These are phyloP conservation scores for Hemileia vastatrix DNA, from an alignment of 1,284 basidiomycete species.

Conservation along the genomic window DNA sequence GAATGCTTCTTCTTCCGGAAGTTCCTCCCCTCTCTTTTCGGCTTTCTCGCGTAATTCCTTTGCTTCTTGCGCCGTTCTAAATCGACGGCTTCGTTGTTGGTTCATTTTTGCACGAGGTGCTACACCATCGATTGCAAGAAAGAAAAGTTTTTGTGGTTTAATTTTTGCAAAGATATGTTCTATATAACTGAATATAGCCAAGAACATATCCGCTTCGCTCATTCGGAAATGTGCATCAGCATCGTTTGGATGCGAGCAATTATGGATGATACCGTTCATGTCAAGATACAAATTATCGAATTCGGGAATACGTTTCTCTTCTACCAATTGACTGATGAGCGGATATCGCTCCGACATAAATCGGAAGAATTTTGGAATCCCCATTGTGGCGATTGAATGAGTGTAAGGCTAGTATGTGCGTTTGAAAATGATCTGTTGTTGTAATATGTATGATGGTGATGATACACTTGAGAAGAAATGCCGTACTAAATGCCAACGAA, in stretches of 20 bases:
- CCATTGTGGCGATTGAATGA: too few species aligned
- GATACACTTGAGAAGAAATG: too few species aligned
- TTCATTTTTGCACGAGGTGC: conserved; percentile 99
- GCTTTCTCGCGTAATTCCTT: conserved; percentile 79
- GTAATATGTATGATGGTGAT: too few species aligned
- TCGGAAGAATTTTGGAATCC: conserved; percentile 51
- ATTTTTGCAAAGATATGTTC: conserved; percentile 95
- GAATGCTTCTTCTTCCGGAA: conserved; percentile 89
- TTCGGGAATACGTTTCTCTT: conserved; percentile 94
- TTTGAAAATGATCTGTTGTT: too few species aligned
- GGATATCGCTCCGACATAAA: conserved; percentile 81
- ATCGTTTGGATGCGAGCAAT: conserved; percentile 77
- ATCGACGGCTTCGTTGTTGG: conserved; percentile 87
- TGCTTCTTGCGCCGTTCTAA: conserved; percentile 87
- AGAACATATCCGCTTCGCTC: conserved; percentile 93
- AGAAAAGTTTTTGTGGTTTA: conserved; percentile 72
- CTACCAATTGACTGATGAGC: conserved; percentile 90
- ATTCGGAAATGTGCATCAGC: conserved; percentile 88
- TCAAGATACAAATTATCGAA: conserved; percentile 78
- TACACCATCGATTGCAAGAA: conserved; percentile 86
- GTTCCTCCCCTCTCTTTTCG: conserved; percentile 71
- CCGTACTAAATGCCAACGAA: too few species aligned
- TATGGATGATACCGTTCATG: conserved; percentile 99
- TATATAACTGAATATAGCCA: conserved; percentile 92
- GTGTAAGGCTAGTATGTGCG: too few species aligned